These are phyloP conservation scores for Cryptococcus sp. DNA, from an alignment of 1,284 basidiomycete genomes.

Conservation along the genomic window DNA sequence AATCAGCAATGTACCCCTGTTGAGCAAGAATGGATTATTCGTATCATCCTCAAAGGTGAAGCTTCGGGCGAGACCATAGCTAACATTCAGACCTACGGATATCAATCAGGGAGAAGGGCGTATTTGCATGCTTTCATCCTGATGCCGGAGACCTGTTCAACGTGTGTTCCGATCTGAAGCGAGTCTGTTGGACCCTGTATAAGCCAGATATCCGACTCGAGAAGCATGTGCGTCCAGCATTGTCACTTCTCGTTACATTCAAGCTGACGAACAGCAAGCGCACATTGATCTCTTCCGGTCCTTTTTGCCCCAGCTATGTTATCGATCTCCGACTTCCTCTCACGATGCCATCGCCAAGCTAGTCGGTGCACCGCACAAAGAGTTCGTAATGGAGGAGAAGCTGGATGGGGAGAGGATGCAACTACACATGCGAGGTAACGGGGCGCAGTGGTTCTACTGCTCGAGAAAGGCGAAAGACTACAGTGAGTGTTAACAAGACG, in stretches of 20 bases:
- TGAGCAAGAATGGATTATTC: constrained; percentile 86
- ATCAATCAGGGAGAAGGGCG: constrained; percentile 63
- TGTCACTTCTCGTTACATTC: no score
- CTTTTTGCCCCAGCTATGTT: constrained; percentile 90
- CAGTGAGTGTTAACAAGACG: constrained; percentile 49
- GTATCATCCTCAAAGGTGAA: constrained; percentile 78
- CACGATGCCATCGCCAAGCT: constrained; percentile 75
- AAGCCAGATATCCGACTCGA: constrained; percentile 43
- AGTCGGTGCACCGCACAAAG: constrained; percentile 59
- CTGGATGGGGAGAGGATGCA: constrained; percentile 93
- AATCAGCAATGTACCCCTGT: constrained; percentile 71
- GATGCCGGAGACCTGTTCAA: constrained; percentile 88
- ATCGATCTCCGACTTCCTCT: constrained; percentile 63
- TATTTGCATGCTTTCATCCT: constrained; percentile 80
- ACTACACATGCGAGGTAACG: constrained; percentile 76
- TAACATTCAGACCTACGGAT: constrained; percentile 45
- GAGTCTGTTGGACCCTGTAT: constrained; percentile 62
- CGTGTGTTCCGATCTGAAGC: constrained; percentile 87
- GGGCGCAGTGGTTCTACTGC: constrained; percentile 73
- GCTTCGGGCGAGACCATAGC: not conserved
- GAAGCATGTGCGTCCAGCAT: constrained; percentile 52
- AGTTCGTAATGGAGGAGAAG: constrained; percentile 90
- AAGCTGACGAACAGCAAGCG: constrained; percentile 58
- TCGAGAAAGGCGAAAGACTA: constrained; percentile 92
- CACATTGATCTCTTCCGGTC: constrained; percentile 69